phyloP scores from a whole-genome alignment of 495 filamentous ascomycete genomes.

The Elasticomyces elasticus region DNA sequence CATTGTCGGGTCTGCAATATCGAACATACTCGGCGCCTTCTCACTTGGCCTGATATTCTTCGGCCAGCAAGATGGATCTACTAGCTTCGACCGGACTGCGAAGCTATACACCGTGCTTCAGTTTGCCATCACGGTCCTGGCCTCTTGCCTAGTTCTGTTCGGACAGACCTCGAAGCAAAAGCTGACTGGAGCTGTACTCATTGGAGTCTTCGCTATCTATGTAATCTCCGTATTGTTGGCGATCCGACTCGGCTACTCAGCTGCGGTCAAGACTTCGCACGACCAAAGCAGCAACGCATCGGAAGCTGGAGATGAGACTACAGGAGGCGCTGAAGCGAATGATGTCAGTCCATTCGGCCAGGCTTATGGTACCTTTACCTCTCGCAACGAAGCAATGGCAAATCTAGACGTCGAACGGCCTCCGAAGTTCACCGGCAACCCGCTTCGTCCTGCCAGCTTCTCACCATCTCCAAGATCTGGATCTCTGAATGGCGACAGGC shows the following conservation, averaged over 20 bases:
- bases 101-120: conserved; percentile 39
- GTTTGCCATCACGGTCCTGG: conserved; percentile 34
- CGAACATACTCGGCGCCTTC: conserved; percentile 49
- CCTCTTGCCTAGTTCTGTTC: conserved; percentile 30
- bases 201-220: conserved; percentile 40
- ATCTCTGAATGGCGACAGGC: too few relatives aligned
- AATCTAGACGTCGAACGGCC: background rate
- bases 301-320: background rate
- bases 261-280: conserved; percentile 35
- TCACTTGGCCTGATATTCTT: conserved; percentile 42
- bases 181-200: conserved; percentile 33
- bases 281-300: conserved; percentile 21
- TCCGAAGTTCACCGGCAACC: background rate
- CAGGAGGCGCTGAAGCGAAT: background rate
- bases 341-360: background rate
- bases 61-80: conserved; percentile 8
- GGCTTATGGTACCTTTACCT: background rate
- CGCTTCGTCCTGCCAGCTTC: background rate
- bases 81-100: conserved; percentile 37
- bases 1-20: conserved; percentile 45
- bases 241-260: conserved; percentile 38
- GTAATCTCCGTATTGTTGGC: conserved; percentile 37
- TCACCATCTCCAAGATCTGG: background rate
- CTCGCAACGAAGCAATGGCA: background rate
- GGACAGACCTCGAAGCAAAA: conserved; percentile 21